Base-by-base conservation (phyloP, 768 basidiomycete genomes). In the Lactarius indigo region DNA sequence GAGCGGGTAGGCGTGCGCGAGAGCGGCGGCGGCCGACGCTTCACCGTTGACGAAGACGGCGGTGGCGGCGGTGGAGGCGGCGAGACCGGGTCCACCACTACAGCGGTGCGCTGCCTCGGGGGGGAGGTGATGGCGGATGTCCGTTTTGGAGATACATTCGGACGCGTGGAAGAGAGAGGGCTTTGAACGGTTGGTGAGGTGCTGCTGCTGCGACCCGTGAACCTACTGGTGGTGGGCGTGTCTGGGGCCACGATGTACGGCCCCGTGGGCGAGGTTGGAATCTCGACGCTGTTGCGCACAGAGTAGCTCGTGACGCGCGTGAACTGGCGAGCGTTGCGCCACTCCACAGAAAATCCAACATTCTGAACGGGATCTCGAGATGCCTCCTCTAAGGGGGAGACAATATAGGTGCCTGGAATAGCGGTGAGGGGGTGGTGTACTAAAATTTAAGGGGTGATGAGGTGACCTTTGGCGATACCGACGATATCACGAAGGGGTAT, bases 321-420 rank as follows among this genome's bases (percentile, higher is more conserved):
- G 64, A 86, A 83, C 73, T 91, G 87, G 68, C 88, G 81, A 1
- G 83, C 79, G 55, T 86, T 86, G 44, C 84, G 81, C 89, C 92
- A 99, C n/a, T 84, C 83, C 58, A 98, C 75, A 3, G 87, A 76
- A 74, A 98, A 93, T 1, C 97, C 96, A 52, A 88, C 88, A 73
- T 98, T 98, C 78, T 98, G 93, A 23, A 81, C 74, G 0, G 90
- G 86, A 75, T 97, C 93, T 18, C 95, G 87, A 70, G 92, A 94
- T 0, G 92, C 87, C 75, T 96, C 94, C 77, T 98, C 94, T 2
- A 98, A 81, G 2, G 96, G 89, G 1, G 96, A 97, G 50, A 98
- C 78, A 66, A 98, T 98, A 74, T 98, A 99, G 55, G 92, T 87
- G n/a, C 96, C 96, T 95, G 5, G 6, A 23, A 44, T 39, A 18